Conservation (phyloP, 345 rosid species). For the Arabis alpina region DNA sequence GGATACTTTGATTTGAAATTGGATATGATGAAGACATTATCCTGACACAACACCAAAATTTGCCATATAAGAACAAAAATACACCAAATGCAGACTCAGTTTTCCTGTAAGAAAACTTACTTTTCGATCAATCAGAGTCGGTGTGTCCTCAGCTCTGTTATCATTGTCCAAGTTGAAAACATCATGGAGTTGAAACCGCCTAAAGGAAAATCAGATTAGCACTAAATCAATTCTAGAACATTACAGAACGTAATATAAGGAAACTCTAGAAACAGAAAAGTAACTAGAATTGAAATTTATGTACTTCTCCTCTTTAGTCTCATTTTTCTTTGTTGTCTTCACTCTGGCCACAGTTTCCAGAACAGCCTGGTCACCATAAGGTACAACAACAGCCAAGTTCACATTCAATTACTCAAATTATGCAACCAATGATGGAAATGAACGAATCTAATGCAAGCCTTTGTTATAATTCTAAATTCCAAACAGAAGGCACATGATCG, state of each 20-base stretch:
- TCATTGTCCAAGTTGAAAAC: conserved; percentile 90
- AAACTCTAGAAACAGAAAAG: background rate
- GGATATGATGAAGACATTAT: conserved; percentile 94
- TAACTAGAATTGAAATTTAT: conserved; percentile 32
- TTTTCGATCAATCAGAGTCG: conserved; percentile 87
- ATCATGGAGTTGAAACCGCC: conserved; percentile 78
- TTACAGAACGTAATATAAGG: background rate
- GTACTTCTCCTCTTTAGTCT: conserved; percentile 84
- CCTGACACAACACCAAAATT: conserved; percentile 56
- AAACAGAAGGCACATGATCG: background rate
- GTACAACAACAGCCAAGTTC: conserved; percentile 21
- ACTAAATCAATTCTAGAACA: conserved; percentile 4
- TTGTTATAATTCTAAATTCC: background rate
- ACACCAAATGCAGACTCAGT: conserved; percentile 14
- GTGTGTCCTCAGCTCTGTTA: conserved; percentile 81
- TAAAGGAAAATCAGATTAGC: conserved; percentile 31
- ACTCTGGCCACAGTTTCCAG: conserved; percentile 93
- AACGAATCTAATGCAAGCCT: background rate
- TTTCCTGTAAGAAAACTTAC: conserved; percentile 42
- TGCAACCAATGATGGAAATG: background rate
- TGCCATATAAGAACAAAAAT: conserved; percentile 9
- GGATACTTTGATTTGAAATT: conserved; percentile 94
- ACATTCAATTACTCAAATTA: conserved; percentile 32
- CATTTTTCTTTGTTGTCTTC: conserved; percentile 72
- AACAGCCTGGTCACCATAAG: conserved; percentile 69